Evolutionary conservation across 306 rosid species (phyloP), one percentile per base, ranked within the genome.

Genomic region (Quercus cerris): DNA sequence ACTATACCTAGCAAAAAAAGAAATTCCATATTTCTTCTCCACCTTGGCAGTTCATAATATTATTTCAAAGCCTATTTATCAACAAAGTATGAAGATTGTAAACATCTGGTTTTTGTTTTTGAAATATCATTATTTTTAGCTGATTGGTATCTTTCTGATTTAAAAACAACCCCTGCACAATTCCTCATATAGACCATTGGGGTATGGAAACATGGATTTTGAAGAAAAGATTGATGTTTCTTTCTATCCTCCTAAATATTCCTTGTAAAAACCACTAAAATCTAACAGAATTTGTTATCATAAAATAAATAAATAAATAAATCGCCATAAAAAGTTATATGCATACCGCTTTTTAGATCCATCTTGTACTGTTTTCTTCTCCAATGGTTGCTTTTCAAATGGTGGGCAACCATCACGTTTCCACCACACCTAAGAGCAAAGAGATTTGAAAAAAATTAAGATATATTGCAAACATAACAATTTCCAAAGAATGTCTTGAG

Each of bases 361-460:
- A 73, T 94, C 99, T 82, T 82, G 89, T 69, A 75, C 75, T 54
- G 76, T 71, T 85, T 91, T 94, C 92, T 91, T 91, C 80, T 93
- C 97, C 28, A 56, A 28, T 28, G 89, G 91, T 81, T 91, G 99
- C 79, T 90, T 94, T 80, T 94, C 97, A 87, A 91, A 94, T 68
- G 99, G 89, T 9, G 89, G 93, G 85, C 99, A 94, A 77, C 99
- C 97, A 79, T 94, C 99, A 61, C 95, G 97, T 82, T 94, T 93
- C 99, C 99, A 94, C 99, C 99, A 94, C 57, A 91, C 97, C 98
- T 94, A 80, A 77, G 41, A 84, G 79, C 28, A 81, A 52, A 63
- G 67, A 77, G 18, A 64, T 57, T 73, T n/a, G 52, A 52, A 25
- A 62, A 28, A 82, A 14, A 55, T 7, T 70, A 63, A 62, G 56